Base-by-base conservation (phyloP, 108 stramenopile species). In the Skeletonema potamos region DNA sequence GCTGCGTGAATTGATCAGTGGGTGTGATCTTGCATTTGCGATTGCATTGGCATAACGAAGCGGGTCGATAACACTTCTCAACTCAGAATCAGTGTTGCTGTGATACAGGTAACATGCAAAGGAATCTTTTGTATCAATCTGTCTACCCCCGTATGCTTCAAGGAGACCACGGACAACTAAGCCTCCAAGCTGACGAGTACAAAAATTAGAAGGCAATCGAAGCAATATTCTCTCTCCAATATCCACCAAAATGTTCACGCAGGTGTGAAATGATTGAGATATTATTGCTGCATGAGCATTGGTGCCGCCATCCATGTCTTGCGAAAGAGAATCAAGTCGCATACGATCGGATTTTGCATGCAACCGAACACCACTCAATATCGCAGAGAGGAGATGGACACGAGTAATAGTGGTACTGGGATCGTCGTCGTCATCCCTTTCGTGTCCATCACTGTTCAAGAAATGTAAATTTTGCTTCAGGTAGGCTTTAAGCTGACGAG, bases 181-280 rank as follows among this genome's bases (percentile, higher is more conserved):
- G 0, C 82, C 76, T 11, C 68, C 72, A 43, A 83, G 68, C 33
- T 69, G 51, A 48, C 62, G 54, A 17, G 51, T 62, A 22, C 54
- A 37, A 1, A 22, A 22, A 33, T 83, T 84, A 27, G 54, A 36
- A 5, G 84, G 84, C 11, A 86, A 59, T 11, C 66, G 59, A 27
- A 74, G 69, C 30, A 80, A 56, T 13, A 79, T 58, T 9, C 70
- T 33, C 36, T 84, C 82, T 30, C 82, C 86, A 61, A 87, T 72
- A 33, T 70, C 74, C 3, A 87, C 84, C 46, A 87, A 74, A 6
- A 79, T 57, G 4, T 77, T 43, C 6, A 85, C 51, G 32, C 74
- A 82, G 32, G 63, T 73, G 28, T 56, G 27, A 39, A 69, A 85
- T 12, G 85, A 83, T 30, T 68, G 62, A 27, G 61, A 58, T 28